Conservation (phyloP, 257 asterid species). For the Capsicum chinense region DNA sequence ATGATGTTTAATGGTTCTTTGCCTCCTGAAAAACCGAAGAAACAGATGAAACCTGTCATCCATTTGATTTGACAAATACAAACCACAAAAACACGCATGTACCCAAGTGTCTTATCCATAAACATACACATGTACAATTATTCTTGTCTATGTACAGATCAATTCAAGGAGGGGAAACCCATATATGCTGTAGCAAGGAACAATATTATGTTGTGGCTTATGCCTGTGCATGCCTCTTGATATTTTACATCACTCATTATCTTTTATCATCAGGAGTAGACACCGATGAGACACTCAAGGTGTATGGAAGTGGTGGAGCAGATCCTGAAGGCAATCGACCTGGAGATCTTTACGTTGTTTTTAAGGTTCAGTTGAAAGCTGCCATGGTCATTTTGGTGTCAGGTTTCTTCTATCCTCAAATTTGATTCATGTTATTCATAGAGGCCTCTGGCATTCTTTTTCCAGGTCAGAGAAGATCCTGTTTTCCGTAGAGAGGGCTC, state of each 20-base stretch:
- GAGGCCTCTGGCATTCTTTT: constrained; percentile 32
- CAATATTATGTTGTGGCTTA: neutral
- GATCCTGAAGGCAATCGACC: constrained; percentile 94
- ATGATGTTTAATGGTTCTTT: neutral
- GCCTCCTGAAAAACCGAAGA: neutral
- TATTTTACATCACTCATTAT: neutral
- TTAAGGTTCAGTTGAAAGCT: constrained; percentile 62
- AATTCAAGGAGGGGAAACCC: neutral
- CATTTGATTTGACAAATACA: neutral
- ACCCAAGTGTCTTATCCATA: too few species aligned
- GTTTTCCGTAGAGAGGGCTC: constrained; percentile 94
- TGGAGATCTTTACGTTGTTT: constrained; percentile 76
- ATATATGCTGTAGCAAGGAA: neutral
- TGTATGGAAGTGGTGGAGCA: constrained; percentile 84
- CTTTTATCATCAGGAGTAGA: constrained; percentile 70
- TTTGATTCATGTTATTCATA: constrained; percentile 26
- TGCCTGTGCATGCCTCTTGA: constrained; percentile 9
- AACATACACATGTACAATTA: neutral
- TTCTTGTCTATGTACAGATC: neutral
- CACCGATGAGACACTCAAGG: constrained; percentile 67
- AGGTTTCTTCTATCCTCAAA: neutral
- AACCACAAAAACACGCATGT: neutral
- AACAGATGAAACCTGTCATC: neutral
- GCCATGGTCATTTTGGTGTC: neutral
- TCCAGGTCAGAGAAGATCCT: constrained; percentile 94